phyloP scores from a whole-genome alignment of 1,284 basidiomycete species.

The Trametes sp. region DNA sequence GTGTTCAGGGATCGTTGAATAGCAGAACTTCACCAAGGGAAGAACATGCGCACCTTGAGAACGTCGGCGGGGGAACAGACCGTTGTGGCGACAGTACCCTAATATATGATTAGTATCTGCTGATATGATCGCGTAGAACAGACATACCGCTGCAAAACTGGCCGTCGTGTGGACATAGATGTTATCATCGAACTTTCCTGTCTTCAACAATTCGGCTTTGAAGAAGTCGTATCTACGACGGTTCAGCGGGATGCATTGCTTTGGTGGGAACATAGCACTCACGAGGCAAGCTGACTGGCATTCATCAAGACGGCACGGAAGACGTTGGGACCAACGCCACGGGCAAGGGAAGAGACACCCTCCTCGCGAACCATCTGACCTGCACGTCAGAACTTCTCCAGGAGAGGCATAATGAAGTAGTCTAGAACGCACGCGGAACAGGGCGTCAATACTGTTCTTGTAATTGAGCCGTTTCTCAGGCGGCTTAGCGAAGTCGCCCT shows the following conservation, averaged over 20 bases:
- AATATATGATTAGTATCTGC: constrained; percentile 2
- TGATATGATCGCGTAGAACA: not conserved
- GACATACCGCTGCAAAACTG: constrained; percentile 80
- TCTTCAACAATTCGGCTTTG: constrained; percentile 81
- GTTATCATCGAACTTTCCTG: constrained; percentile 79
- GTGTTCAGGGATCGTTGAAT: constrained; percentile 2
- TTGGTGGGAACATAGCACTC: constrained; percentile 41
- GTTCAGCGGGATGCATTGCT: constrained; percentile 1
- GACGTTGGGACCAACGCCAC: constrained; percentile 88
- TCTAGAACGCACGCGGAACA: constrained; percentile 68
- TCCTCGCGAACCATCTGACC: constrained; percentile 86
- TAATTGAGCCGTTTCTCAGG: constrained; percentile 88
- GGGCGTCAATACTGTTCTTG: constrained; percentile 85
- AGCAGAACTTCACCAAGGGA: not conserved
- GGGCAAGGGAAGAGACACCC: constrained; percentile 74
- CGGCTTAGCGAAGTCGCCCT: constrained; percentile 88
- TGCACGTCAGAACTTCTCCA: not conserved
- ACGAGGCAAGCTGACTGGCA: constrained; percentile 90
- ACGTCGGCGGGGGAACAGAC: constrained; percentile 96
- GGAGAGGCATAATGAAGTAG: not conserved
- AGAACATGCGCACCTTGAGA: constrained; percentile 64
- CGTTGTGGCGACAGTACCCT: constrained; percentile 92
- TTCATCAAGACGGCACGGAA: constrained; percentile 91
- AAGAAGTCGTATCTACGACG: constrained; percentile 85
- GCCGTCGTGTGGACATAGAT: constrained; percentile 85